Evolutionary conservation across 768 basidiomycete genomes (phyloP).

Genomic region (Fistulinella prunicolor): DNA sequence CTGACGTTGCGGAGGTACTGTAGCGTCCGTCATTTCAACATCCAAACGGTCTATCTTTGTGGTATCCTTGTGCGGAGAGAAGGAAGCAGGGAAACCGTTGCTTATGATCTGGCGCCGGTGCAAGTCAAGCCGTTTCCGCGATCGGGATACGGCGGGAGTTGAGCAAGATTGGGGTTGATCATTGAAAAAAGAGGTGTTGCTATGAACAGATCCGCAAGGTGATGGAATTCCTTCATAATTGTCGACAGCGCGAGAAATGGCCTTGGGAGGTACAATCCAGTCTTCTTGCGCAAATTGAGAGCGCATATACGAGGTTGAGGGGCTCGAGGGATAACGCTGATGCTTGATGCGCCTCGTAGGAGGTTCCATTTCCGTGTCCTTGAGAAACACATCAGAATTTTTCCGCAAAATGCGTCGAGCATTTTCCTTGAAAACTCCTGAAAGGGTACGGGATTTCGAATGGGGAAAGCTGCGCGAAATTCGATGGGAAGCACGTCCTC

Average conservation of each 20-base stretch:
- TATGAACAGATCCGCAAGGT: slow-evolving; percentile 4
- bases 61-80: neutral
- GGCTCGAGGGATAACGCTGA: slow-evolving; percentile 19
- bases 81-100: neutral
- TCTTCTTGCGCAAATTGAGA: slow-evolving; percentile 11
- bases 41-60: slow-evolving; percentile 1
- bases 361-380: slow-evolving; percentile 11
- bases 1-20: slow-evolving; percentile 2
- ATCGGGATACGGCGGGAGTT: slow-evolving; percentile 20
- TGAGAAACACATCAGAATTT: slow-evolving; percentile 15
- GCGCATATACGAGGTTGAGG: slow-evolving; percentile 29
- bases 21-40: slow-evolving; percentile 22
- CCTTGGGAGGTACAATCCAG: slow-evolving; percentile 14
- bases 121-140: neutral
- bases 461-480: slow-evolving; percentile 26
- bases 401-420: slow-evolving; percentile 15
- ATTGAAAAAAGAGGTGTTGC: slow-evolving; percentile 16
- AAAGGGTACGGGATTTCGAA: slow-evolving; percentile 41
- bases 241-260: neutral
- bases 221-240: neutral
- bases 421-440: slow-evolving; percentile 24
- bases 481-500: slow-evolving; percentile 8
- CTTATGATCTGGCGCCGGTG: neutral
- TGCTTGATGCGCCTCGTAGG: slow-evolving; percentile 14
- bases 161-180: slow-evolving; percentile 25